Base-by-base conservation (phyloP, 2,329 filamentous ascomycete genomes). In the Cryphonectria nitschkei region DNA sequence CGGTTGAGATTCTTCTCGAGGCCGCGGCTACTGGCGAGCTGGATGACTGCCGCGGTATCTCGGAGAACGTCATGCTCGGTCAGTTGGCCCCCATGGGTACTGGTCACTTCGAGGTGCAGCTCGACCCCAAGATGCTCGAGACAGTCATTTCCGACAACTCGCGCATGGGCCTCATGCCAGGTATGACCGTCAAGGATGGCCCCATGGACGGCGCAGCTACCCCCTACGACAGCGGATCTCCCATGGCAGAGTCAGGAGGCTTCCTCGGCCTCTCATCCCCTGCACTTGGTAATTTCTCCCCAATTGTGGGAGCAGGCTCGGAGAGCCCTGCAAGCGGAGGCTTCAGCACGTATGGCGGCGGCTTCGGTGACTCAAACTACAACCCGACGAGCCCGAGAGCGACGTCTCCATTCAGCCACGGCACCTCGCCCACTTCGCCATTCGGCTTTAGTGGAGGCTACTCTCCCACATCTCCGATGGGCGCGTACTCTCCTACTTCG, bases 31-130 rank as follows among this genome's bases (percentile, higher is more conserved):
- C 93, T 66, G 96, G 96, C 79, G 96, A 99, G 81, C 87, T 99
- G 43, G 96, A 99, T 79, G 96, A 99, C 82, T 99, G 97, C 84
- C 93, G 94, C 72, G 96, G 96, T 86, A 95, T 99, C 66, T 98
- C 96, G 22, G 96, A 99, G 84, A 99, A 99, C 84, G 92, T 99
- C 79, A 99, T 99, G 89, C 89, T 99, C 73, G 96, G 96, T 73
- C 96, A 99, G 83, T 89, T 98, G 83, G 96, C 97, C 6, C 96
- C 97, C 41, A 95, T 97, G 87, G 96, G 96, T 73, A 99, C 97
- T 70, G 96, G 96, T 74, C 94, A 97, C 81, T 95, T 99, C 77
- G 94, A 99, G 74, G 90, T 98, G 68, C 90, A 95, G 76, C 87
- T 99, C 75, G 97, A 99, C 79, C 94, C 94, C 74, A 93, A 93